phyloP scores from a whole-genome alignment of 805 yeast genomes.

The Candida gorgasii region DNA sequence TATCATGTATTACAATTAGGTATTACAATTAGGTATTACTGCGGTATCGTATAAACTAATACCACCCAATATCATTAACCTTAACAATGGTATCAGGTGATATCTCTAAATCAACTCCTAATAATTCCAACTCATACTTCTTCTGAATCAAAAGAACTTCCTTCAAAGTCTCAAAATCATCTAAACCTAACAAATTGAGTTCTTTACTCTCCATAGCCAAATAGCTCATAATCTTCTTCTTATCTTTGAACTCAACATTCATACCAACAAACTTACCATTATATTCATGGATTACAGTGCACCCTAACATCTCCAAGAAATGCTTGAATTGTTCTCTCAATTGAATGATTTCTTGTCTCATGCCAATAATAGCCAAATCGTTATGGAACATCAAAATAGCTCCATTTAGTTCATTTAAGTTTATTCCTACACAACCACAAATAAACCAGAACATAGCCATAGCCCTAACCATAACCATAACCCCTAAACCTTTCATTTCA shows the following conservation, averaged over 20 bases:
- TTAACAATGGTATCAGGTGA: conserved; percentile 1
- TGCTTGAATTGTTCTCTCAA: not conserved
- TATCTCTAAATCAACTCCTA: conserved; percentile 1
- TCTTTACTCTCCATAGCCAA: not conserved
- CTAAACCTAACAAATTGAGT: conserved; percentile 5
- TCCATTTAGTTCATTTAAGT: conserved; percentile 7
- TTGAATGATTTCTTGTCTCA: not conserved
- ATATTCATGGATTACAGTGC: conserved; percentile 6
- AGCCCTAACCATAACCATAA: not conserved
- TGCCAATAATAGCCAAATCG: not conserved
- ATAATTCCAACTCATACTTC: not conserved
- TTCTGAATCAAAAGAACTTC: not conserved
- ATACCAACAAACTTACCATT: conserved; percentile 12
- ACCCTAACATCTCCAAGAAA: not conserved
- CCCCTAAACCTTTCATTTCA: not conserved
- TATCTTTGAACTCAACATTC: conserved; percentile 8
- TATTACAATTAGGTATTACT: too few relatives aligned
- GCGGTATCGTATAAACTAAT: not conserved
- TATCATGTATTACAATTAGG: not conserved
- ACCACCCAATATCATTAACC: not conserved
- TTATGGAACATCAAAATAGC: conserved; percentile 8
- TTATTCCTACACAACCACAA: not conserved
- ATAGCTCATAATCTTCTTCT: not conserved
- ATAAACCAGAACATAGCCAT: not conserved
- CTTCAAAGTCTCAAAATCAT: conserved; percentile 1